Evolutionary conservation across 169 alveolate genomes (phyloP), one percentile per base, ranked within the genome.

Genomic region (Plasmodium adleri): DNA sequence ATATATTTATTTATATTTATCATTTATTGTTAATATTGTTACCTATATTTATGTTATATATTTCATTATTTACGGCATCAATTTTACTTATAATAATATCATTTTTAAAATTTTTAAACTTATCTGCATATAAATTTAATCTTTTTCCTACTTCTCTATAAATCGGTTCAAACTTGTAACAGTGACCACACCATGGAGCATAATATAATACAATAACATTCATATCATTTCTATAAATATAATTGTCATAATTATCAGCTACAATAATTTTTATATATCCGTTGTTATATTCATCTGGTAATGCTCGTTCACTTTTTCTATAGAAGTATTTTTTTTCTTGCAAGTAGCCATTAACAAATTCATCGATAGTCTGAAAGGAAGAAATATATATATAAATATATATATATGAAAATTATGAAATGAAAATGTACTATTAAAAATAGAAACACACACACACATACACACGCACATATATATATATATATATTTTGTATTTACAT

Each of bases 111-210:
- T 86, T 63, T 73, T 86, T 62, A 26, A 26, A 71, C 22, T 86
- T 59, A 5, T 39, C 12, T 20, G 52, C 59, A 64, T 86, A 75
- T 5, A 86, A 15, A 43, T 78, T 89, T 22, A 89, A 64, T 59
- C 88, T 62, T 62, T 49, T 83, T 20, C 92, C 94, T 4, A 91
- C 39, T 64, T 96, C 96, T 66, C 95, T 92, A 78, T 95, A 98
- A 59, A 96, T 97, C 10, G 99, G 99, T 83, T 97, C 98, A 28
- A 98, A 93, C 74, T 96, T 94, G 87, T 97, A 95, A 93, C 99
- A 97, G 83, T 97, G 98, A n/a, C 97, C 97, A 73, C 96, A 92
- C 99, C 99, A 98, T 10, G 99, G 99, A 43, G 99, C 99, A 86
- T 97, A 98, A 89, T 96, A 98, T 73, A 96, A 95, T 22, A 97